Base-by-base conservation (phyloP, 345 rosid genomes). In the Noccaea caerulescens region DNA sequence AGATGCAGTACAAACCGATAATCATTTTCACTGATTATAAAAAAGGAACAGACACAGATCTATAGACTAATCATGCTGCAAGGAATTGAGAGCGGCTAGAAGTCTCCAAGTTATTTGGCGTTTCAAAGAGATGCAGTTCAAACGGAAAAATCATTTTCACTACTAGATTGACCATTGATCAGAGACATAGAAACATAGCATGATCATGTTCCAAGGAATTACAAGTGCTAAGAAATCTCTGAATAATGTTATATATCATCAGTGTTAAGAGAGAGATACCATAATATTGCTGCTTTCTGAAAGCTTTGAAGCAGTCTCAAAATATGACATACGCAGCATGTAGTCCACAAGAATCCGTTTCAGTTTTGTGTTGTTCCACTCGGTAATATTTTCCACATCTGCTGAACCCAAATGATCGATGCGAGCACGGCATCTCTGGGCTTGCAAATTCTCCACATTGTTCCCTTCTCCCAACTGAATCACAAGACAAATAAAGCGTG, bases 311-410 rank as follows among this genome's bases (percentile, higher is more conserved):
- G 93, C 99, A 59, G 89, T 88, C 20, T 94, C 90, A 45, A 82
- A 85, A 65, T 94, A 94, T 0, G 96, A 94, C 95, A 88, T 94
- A 23, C 99, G 83, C 68, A 91, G 72, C 99, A 94, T 88, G 64
- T 91, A 94, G 54, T 91, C 99, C 46, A 89, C 96, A 64, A 94
- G 95, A 66, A 94, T 89, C 53, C 97, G 81, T 68, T 94, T 91
- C 81, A 89, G 6, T 8, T 91, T 86, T 0, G 80, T 84, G 58
- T 85, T 87, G 58, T 72, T 87, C 96, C 97, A 94, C 37, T 89
- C 99, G 2, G 84, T 66, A 12, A 89, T 16, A 68, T 88, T 84
- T 72, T 86, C 92, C 10, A 75, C 82, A 80, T 87, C 87, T 8
- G 80, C 93, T 2, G 95, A 88, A 81, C 89, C 99, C 75, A 94